These are phyloP conservation scores for Lentithecium fluviatile DNA, from an alignment of 495 filamentous ascomycete species.

Conservation along the genomic window DNA sequence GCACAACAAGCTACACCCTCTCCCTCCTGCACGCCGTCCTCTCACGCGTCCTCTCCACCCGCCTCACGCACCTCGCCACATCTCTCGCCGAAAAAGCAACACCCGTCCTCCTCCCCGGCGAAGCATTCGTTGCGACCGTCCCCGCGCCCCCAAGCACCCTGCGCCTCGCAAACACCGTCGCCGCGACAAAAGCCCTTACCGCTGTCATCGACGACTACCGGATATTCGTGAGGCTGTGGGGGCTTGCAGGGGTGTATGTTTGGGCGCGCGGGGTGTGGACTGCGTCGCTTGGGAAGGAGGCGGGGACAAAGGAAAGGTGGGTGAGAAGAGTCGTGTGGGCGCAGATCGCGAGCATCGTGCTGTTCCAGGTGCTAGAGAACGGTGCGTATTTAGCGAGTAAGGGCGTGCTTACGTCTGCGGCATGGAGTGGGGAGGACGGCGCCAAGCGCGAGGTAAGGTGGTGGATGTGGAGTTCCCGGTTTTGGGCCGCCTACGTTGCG, in stretches of 20 bases:
- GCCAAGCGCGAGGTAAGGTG: conserved; percentile 54
- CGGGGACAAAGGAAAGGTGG: conserved; percentile 27
- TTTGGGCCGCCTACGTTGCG: conserved; percentile 76
- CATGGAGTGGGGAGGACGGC: conserved; percentile 54
- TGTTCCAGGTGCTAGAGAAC: conserved; percentile 83
- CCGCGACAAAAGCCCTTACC: conserved; percentile 49
- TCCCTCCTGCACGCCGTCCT: conserved; percentile 31
- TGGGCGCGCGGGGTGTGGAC: conserved; percentile 52
- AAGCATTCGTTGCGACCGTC: conserved; percentile 47
- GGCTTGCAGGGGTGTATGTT: conserved; percentile 71
- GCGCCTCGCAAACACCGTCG: conserved; percentile 16
- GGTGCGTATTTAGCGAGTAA: conserved; percentile 71
- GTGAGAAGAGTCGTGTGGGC: conserved; percentile 56
- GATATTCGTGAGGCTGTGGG: conserved; percentile 76
- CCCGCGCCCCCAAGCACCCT: conserved; percentile 41
- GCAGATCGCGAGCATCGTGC: conserved; percentile 65
- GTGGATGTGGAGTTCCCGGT: conserved; percentile 72
- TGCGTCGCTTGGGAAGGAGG: conserved; percentile 36
- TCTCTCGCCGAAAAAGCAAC: conserved; percentile 28
- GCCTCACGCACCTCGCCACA: conserved; percentile 23
- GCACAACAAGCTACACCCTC: conserved; percentile 38
- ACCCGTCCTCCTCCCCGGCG: conserved; percentile 38
- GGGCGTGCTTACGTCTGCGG: conserved; percentile 53
- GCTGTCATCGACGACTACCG: conserved; percentile 61
- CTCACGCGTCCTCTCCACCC: conserved; percentile 19